These are phyloP conservation scores for Aspergillus costaricaensis DNA, from an alignment of 2,329 filamentous ascomycete genomes.

Conservation along the genomic window DNA sequence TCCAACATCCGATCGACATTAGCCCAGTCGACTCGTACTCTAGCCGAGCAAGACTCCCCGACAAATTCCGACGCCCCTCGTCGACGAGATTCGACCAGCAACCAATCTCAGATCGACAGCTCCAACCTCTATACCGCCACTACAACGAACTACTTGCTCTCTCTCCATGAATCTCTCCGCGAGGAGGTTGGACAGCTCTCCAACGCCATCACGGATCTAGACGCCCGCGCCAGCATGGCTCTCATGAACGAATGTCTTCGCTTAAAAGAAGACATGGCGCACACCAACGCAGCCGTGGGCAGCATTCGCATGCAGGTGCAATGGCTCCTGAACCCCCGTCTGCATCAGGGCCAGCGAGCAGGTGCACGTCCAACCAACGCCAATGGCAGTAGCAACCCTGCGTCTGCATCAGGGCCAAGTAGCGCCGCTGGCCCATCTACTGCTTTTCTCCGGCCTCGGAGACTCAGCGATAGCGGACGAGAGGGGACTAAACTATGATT, in stretches of 20 bases:
- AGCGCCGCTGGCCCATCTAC: slow-evolving; percentile 25
- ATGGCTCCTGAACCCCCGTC: slow-evolving; percentile 61
- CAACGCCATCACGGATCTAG: slow-evolving; percentile 59
- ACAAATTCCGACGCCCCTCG: slow-evolving; percentile 3
- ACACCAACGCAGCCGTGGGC: slow-evolving; percentile 61
- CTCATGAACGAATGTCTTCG: slow-evolving; percentile 64
- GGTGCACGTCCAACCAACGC: slow-evolving; percentile 23
- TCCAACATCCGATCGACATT: slow-evolving; percentile 45
- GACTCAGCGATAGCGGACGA: slow-evolving; percentile 43
- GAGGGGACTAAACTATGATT: slow-evolving; percentile 43
- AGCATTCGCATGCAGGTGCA: slow-evolving; percentile 63
- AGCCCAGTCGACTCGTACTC: slow-evolving; percentile 32
- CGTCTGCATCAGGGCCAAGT: slow-evolving; percentile 31
- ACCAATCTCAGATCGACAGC: slow-evolving; percentile 19
- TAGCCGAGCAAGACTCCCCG: slow-evolving; percentile 16
- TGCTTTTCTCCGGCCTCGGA: slow-evolving; percentile 31
- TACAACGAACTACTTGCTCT: slow-evolving; percentile 58
- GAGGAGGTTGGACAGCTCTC: slow-evolving; percentile 60
- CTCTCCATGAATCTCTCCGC: slow-evolving; percentile 62
- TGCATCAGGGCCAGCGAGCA: slow-evolving; percentile 47
- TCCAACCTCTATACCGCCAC: slow-evolving; percentile 36
- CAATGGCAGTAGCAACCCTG: slow-evolving; percentile 20
- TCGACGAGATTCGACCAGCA: slow-evolving; percentile 11
- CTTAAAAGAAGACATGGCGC: slow-evolving; percentile 63
- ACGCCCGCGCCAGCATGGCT: slow-evolving; percentile 63